Evolutionary conservation across 2,329 filamentous ascomycete genomes (phyloP), one percentile per base, ranked within the genome.

Genomic region (Monosporascus sp.): DNA sequence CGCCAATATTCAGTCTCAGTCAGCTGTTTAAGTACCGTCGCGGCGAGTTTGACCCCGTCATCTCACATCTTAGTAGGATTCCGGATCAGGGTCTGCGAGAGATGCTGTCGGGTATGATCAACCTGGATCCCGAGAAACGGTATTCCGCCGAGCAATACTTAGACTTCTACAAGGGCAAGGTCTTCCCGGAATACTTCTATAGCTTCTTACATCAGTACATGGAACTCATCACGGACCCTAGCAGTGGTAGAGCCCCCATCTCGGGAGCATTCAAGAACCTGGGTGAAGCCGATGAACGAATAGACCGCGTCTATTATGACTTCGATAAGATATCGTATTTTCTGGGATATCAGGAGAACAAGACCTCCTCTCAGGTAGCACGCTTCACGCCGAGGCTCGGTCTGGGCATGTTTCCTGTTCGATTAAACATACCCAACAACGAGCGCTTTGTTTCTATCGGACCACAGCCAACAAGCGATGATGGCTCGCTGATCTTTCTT

Each of bases 261-360:
- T 86, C 86, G 9, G 82, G 87, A 1, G 79, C 83, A 11, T 73
- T 79, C 3, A 84, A 82, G 58, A 95, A 92, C 63, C 77, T 92
- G 50, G 88, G 88, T 55, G 91, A 97, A 69, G 85, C 91, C 1
- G 94, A 99, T 69, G 91, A 97, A 60, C 84, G 94, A 42, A 97
- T 99, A 64, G 90, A 97, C 63, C 84, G 91, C 44, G 86, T 99
- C 1, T 97, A 89, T 65, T 84, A 89, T 61, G 94, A 99, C 65
- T 97, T 97, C 71, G 94, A 99, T 69, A 99, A 97, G 69, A 96
- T 99, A 50, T 91, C 93, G 0, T 96, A 95, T 66, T 95, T 96
- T 53, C 79, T 99, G 1, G 92, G 90, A 15, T 90, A 90, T 55
- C 81, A 83, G 27, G 76, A 84, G 44, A 77, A 77, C 2, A 64